These are phyloP conservation scores for Eucalyptus erythrocorys DNA, from an alignment of 345 rosid genomes.

Conservation along the genomic window DNA sequence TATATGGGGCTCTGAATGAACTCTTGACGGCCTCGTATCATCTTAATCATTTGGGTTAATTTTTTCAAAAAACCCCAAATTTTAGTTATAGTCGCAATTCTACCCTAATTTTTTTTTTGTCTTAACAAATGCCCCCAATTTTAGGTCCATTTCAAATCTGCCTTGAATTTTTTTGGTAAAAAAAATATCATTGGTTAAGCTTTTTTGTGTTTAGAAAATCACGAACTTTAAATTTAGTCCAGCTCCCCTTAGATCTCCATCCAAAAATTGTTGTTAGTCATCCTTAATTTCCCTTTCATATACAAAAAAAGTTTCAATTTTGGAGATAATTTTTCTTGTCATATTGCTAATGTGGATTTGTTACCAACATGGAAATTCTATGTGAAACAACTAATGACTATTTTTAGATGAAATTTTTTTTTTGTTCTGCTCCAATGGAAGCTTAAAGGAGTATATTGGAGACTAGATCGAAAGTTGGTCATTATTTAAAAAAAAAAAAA, in stretches of 20 bases:
- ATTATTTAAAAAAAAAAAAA: too few species aligned
- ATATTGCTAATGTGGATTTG: neutral
- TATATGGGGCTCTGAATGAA: neutral
- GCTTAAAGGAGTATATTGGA: too few species aligned
- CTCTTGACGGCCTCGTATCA: neutral
- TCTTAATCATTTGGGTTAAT: neutral
- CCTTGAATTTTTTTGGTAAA: neutral
- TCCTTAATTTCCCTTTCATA: neutral
- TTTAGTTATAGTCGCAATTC: neutral
- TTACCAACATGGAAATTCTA: neutral
- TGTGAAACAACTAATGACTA: neutral
- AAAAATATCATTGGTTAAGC: neutral
- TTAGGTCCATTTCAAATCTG: neutral
- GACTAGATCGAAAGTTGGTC: neutral
- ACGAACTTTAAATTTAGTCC: neutral
- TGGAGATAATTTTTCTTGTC: neutral
- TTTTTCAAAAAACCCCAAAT: too few species aligned
- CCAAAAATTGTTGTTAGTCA: too few species aligned
- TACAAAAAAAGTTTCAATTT: too few species aligned
- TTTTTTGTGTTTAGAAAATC: too few species aligned
- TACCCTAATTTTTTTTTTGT: too few species aligned
- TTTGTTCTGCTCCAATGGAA: fast-evolving
- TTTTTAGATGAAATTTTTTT: too few species aligned
- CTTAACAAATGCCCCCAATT: neutral
- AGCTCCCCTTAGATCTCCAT: fast-evolving